Base-by-base conservation (phyloP, 2,329 filamentous ascomycete species). In the Emmonsiellopsis sp. region DNA sequence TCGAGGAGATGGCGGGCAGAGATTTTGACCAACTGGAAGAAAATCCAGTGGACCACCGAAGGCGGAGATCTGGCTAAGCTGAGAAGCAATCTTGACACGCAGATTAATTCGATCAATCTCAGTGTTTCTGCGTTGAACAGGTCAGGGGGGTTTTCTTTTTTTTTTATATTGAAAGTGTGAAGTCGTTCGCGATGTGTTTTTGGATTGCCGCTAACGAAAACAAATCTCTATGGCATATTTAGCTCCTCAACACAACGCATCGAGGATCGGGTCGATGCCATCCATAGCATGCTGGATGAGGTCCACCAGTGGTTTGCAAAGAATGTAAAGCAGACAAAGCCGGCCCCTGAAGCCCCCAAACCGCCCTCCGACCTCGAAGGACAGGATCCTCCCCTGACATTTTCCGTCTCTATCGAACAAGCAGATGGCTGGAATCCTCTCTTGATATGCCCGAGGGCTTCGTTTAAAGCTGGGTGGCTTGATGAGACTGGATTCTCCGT, bases 241-340 rank as follows among this genome's bases (percentile, higher is more conserved):
- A 41, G 47, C 8, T 16, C 47, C 35, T 35, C 16, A 26, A 40
- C 47, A 13, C 31, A 35, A 40, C 32, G 47, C 30, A 41, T 50
- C n/a, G 47, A 50, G 10, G 16, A 31, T 20, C 31, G 32, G 26
- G 34, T 50, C 13, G 16, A 50, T 5, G n/a, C 35, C n/a, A 50
- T 37, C 32, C 20, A 50, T 35, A 30, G 7, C n/a, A 50, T 50
- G 47, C 47, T 50, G n/a, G n/a, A 38, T 50, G 47, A 50, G n/a
- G 40, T 50, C 47, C 47, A 50, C 10, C 20, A n/a, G 20, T 50
- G 47, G 47, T 50, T 50, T 20, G 38, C 13, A 16, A 37, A 50
- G 26, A 50, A 50, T 26, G 20, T 26, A 26, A 26, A 26, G 20
- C 20, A 26, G 20, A 26, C 20, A 26, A 26, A 26, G 5, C 20